These are phyloP conservation scores for Synchytrium microbalum DNA, from an alignment of 371 early-diverging fungal genomes.

Conservation along the genomic window DNA sequence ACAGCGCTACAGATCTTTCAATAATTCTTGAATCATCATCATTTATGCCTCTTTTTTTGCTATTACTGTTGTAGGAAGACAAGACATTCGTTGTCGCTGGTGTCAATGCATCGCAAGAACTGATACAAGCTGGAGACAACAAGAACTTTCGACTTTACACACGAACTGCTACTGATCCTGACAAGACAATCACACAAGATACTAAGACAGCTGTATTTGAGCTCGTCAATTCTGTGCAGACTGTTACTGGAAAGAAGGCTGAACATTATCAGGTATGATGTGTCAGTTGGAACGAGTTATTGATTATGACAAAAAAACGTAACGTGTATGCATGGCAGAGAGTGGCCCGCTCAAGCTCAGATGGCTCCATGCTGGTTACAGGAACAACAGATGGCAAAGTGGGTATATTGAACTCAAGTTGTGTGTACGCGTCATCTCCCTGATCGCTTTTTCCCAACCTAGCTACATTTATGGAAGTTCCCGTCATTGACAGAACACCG, in stretches of 20 bases:
- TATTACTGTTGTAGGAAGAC: constrained; percentile 11
- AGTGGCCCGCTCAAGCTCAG: constrained; percentile 27
- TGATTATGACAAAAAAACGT: neutral
- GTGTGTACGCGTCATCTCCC: neutral
- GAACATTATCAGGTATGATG: neutral
- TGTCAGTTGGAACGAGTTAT: neutral
- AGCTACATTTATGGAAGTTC: constrained; percentile 33
- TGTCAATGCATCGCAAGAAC: constrained; percentile 27
- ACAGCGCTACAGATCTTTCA: neutral
- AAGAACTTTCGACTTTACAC: constrained; percentile 29
- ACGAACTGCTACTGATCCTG: neutral
- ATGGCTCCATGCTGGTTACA: constrained; percentile 33
- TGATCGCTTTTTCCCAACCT: neutral
- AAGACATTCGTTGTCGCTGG: constrained; percentile 32
- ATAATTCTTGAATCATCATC: neutral
- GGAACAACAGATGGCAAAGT: constrained; percentile 42
- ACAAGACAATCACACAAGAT: neutral
- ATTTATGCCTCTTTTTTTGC: neutral
- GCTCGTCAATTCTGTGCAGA: constrained; percentile 1
- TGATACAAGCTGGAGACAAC: constrained; percentile 21
- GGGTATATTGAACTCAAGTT: constrained; percentile 2
- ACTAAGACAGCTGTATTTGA: neutral
- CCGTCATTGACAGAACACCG: constrained; percentile 19
- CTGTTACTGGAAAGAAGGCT: neutral
- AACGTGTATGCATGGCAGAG: constrained; percentile 17